Evolutionary conservation across 164 flowering plant species (phyloP).

Genomic region (Kalanchoe fedtschenkoi): DNA sequence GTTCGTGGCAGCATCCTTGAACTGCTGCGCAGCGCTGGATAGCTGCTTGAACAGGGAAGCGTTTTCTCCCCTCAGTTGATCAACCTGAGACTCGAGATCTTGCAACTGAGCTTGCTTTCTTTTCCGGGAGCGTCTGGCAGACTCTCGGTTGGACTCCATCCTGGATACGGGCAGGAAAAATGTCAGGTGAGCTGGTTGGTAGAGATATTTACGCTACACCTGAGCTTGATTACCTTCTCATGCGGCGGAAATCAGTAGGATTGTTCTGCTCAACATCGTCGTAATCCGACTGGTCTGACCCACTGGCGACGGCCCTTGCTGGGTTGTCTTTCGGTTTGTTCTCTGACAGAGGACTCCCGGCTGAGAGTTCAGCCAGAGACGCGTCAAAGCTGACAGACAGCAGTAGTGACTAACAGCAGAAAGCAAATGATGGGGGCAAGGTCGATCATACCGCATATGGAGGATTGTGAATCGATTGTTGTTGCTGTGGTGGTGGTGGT

Average conservation of each 20-base stretch:
- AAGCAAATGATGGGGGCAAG: background rate
- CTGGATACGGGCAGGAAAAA: slow-evolving; percentile 21
- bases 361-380: slow-evolving; percentile 11
- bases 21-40: slow-evolving; percentile 43
- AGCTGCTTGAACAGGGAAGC: slow-evolving; percentile 50
- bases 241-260: slow-evolving; percentile 30
- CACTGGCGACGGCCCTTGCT: slow-evolving; percentile 31
- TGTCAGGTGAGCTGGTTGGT: background rate
- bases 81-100: slow-evolving; percentile 68
- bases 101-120: slow-evolving; percentile 68
- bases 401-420: background rate
- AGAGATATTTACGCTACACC: background rate
- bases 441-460: slow-evolving; percentile 3
- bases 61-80: slow-evolving; percentile 51
- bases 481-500: too few species aligned
- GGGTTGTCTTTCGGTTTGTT: slow-evolving; percentile 31
- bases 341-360: slow-evolving; percentile 45
- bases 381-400: background rate
- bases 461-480: slow-evolving; percentile 7
- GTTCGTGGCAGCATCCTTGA: slow-evolving; percentile 42
- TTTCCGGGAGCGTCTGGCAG: slow-evolving; percentile 78
- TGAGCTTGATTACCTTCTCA: slow-evolving; percentile 36
- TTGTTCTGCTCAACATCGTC: slow-evolving; percentile 48
- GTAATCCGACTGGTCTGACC: slow-evolving; percentile 58
- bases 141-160: slow-evolving; percentile 71